A percentile compares a stretch with the other conserved stretches of the same genome.
Conservation (phyloP, 1,284 basidiomycete genomes). For the Meripilus lineatus region DNA sequence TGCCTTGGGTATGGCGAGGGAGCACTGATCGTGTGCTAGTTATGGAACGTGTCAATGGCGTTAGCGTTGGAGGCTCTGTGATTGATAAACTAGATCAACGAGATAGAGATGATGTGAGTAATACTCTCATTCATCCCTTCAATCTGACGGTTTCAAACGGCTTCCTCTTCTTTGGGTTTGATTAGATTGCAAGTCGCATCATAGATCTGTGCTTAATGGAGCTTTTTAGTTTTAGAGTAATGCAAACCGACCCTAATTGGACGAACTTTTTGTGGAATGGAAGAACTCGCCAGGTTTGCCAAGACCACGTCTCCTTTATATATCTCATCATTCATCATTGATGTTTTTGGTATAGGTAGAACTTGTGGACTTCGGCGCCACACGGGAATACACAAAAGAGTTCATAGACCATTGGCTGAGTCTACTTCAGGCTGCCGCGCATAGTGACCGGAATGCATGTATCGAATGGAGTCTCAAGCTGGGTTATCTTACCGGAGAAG, state of each 20-base stretch:
- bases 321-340: not conserved
- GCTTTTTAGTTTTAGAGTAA: slow-evolving; percentile 85
- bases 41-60: slow-evolving; percentile 84
- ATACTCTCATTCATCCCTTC: not conserved
- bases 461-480: slow-evolving; percentile 72
- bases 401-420: slow-evolving; percentile 91
- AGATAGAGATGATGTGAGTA: slow-evolving; percentile 72
- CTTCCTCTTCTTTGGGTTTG: not conserved
- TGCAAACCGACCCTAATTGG: slow-evolving; percentile 99
- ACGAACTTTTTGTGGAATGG: slow-evolving; percentile 93
- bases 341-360: slow-evolving; percentile 50
- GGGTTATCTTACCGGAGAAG: slow-evolving; percentile 89
- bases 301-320: not conserved
- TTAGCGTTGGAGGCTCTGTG: slow-evolving; percentile 71
- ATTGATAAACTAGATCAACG: slow-evolving; percentile 49
- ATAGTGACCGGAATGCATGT: slow-evolving; percentile 68
- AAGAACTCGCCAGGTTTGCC: slow-evolving; percentile 43
- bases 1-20: slow-evolving; percentile 84
- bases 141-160: not conserved
- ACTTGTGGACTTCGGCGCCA: slow-evolving; percentile 96
- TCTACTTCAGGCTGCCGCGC: slow-evolving; percentile 76
- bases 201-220: slow-evolving; percentile 88
- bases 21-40: slow-evolving; percentile 84
- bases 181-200: slow-evolving; percentile 78
- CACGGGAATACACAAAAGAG: slow-evolving; percentile 77